phyloP scores from a whole-genome alignment of 1,139 yeast species.

The Blastobotrys niveus region DNA sequence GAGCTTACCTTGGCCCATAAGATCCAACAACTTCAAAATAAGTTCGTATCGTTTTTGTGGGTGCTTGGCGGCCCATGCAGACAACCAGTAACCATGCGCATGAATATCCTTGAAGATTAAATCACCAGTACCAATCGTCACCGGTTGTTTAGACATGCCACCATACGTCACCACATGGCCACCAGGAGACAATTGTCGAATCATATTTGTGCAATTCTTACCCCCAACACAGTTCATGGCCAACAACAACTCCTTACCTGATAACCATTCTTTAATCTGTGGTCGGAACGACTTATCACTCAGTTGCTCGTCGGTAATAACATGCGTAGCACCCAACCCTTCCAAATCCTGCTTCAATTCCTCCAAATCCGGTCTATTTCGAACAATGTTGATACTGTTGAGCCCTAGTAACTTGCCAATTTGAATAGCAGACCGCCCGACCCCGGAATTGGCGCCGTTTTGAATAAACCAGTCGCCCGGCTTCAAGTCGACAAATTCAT shows the following conservation, averaged over 20 bases:
- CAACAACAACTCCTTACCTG: constrained; percentile 50
- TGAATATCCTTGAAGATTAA: constrained; percentile 85
- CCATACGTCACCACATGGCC: constrained; percentile 85
- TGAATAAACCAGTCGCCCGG: constrained; percentile 92
- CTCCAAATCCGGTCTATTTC: constrained; percentile 74
- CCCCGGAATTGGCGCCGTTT: constrained; percentile 95
- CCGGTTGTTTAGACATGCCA: constrained; percentile 96
- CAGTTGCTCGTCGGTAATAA: constrained; percentile 82
- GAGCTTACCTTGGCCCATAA: constrained; percentile 47
- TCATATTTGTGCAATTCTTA: constrained; percentile 68
- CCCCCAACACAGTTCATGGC: constrained; percentile 96
- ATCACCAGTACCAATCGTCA: constrained; percentile 76
- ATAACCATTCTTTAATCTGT: constrained; percentile 57
- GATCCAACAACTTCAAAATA: constrained; percentile 53
- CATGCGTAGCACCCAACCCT: constrained; percentile 76
- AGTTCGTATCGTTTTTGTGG: constrained; percentile 58
- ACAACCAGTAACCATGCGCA: constrained; percentile 90
- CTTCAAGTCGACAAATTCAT: constrained; percentile 55
- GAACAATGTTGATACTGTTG: constrained; percentile 79
- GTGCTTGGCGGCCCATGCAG: constrained; percentile 63
- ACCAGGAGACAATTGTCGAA: constrained; percentile 68
- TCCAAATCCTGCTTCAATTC: constrained; percentile 53
- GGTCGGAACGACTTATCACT: constrained; percentile 58
- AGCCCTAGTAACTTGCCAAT: constrained; percentile 71
- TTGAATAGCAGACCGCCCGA: constrained; percentile 90